These are phyloP conservation scores for Coffea canephora DNA, from an alignment of 257 asterid genomes.

Conservation along the genomic window DNA sequence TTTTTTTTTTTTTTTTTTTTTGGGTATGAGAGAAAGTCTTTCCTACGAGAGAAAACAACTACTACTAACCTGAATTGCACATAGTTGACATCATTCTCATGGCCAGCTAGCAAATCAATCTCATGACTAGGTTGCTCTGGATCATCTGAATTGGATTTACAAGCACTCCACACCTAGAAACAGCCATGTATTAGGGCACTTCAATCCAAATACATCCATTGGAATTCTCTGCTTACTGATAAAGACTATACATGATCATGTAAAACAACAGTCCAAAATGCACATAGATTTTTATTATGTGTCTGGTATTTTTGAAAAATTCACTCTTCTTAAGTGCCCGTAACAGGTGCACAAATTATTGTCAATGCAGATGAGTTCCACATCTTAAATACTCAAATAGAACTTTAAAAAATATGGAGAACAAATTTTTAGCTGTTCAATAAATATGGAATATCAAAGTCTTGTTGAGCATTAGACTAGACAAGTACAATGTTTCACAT, in stretches of 20 bases:
- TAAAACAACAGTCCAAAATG: background rate
- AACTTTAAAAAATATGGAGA: background rate
- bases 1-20: no score
- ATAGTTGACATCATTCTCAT: constrained; percentile 93
- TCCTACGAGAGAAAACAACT: constrained; percentile 16
- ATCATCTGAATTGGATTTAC: constrained; percentile 62
- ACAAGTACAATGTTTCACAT: background rate
- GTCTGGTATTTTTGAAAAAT: background rate
- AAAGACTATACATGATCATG: background rate
- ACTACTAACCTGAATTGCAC: constrained; percentile 87
- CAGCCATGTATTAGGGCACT: constrained; percentile 10
- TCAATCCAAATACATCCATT: background rate
- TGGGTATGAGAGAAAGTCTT: background rate
- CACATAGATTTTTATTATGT: background rate
- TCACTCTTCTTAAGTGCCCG: background rate
- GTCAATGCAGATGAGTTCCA: background rate
- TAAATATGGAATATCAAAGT: background rate
- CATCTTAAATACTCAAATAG: background rate
- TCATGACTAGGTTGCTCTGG: constrained; percentile 80
- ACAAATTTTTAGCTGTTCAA: background rate
- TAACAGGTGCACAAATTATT: background rate
- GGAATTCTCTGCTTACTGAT: background rate
- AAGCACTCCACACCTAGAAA: constrained; percentile 88
- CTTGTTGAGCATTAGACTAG: background rate
- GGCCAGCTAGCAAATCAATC: constrained; percentile 88